phyloP scores from a whole-genome alignment of 108 stramenopile species.

The Pseudonitzschia multiseries region DNA sequence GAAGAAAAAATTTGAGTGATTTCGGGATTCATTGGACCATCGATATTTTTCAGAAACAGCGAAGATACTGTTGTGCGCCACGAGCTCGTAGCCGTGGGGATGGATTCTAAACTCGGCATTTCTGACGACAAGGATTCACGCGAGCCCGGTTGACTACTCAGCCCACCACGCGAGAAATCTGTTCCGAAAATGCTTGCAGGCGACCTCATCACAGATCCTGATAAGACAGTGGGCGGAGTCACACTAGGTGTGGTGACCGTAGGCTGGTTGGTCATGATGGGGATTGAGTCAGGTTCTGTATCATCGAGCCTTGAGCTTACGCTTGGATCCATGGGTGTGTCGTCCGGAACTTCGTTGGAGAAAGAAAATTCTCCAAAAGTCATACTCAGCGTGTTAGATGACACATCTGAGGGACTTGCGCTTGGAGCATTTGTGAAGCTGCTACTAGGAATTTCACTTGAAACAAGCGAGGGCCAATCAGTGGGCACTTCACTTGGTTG shows the following conservation, averaged over 20 bases:
- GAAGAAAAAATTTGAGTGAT: constrained; percentile 7
- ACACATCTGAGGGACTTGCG: background rate
- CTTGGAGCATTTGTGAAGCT: background rate
- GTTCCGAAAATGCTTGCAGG: no score
- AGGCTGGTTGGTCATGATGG: no score
- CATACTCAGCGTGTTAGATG: background rate
- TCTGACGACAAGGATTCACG: background rate
- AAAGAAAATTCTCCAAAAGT: background rate
- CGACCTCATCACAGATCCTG: no score
- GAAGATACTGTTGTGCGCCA: constrained; percentile 4
- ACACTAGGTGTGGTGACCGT: no score
- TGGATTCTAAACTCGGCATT: background rate
- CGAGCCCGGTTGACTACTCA: no score
- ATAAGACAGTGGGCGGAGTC: no score
- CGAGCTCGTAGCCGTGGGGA: background rate
- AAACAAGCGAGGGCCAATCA: background rate
- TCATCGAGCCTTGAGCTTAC: background rate
- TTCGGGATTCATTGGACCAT: background rate
- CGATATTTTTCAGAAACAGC: background rate
- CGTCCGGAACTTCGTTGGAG: background rate
- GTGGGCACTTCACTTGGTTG: background rate
- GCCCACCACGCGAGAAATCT: no score
- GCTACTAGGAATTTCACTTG: background rate
- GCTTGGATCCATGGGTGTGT: background rate
- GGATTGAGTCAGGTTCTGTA: no score